Conservation (phyloP, 192 early-diverging fungal species). For the Rhizophlyctis rosea region DNA sequence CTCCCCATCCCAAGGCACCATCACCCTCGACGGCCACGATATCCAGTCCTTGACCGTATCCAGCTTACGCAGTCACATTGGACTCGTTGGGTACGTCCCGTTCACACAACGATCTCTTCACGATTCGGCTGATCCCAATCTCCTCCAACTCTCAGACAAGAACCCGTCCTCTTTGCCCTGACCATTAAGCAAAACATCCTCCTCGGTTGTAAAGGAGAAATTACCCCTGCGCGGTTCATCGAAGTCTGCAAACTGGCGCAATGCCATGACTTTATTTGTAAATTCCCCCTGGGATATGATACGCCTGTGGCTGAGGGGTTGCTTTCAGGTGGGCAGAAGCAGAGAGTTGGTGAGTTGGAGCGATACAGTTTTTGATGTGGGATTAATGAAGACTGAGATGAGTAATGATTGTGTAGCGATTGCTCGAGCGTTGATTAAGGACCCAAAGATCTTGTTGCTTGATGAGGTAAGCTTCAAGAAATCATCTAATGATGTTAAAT, state of each 20-base stretch:
- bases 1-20: constrained; percentile 58
- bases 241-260: constrained; percentile 68
- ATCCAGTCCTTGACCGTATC: constrained; percentile 65
- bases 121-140: constrained; percentile 16
- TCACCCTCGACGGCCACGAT: constrained; percentile 57
- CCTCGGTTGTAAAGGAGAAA: constrained; percentile 72
- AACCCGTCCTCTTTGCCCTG: constrained; percentile 87
- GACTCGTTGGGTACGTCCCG: constrained; percentile 11
- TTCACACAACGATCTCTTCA: constrained; percentile 16
- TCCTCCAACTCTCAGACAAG: background rate
- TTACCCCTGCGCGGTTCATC: constrained; percentile 51
- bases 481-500: no score
- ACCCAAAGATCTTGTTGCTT: constrained; percentile 41
- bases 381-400: constrained; percentile 27
- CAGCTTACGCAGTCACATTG: constrained; percentile 46
- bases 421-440: constrained; percentile 65
- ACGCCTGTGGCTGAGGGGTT: constrained; percentile 33
- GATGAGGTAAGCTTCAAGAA: no score
- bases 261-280: constrained; percentile 61
- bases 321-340: constrained; percentile 20
- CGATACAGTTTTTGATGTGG: no score
- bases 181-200: constrained; percentile 85
- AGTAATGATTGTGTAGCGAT: constrained; percentile 59
- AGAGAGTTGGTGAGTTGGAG: constrained; percentile 15
- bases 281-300: constrained; percentile 69